Conservation (phyloP, 2,329 filamentous ascomycete species). For the Claviceps capensis region DNA sequence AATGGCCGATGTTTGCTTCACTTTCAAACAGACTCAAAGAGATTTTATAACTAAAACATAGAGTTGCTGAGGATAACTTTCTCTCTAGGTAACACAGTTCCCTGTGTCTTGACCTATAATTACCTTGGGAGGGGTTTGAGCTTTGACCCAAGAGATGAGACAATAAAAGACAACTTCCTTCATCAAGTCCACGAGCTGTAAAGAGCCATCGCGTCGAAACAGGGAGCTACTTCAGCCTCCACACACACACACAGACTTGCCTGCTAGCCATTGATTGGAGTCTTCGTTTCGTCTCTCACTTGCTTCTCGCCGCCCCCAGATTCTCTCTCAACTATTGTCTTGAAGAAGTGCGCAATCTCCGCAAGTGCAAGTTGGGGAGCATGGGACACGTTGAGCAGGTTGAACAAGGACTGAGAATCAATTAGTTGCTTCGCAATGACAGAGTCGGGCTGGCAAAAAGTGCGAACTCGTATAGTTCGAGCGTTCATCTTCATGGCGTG, state of each 20-base stretch:
- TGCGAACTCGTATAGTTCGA: slow-evolving; percentile 37
- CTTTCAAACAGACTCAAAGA: background rate
- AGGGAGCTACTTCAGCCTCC: background rate
- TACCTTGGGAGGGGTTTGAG: no score
- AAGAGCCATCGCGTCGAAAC: background rate
- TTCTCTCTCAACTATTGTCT: slow-evolving; percentile 35
- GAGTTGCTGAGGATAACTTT: background rate
- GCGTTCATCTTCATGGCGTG: slow-evolving; percentile 39
- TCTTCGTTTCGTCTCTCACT: background rate
- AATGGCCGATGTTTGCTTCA: background rate
- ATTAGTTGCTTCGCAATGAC: slow-evolving; percentile 44
- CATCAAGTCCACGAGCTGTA: background rate
- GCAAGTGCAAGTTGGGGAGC: slow-evolving; percentile 30
- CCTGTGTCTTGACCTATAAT: background rate
- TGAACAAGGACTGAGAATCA: slow-evolving; percentile 37
- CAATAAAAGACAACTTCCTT: no score
- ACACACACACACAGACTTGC: background rate
- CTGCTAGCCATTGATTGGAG: background rate
- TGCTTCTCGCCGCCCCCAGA: background rate
- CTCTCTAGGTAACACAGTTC: background rate
- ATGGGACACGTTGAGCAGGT: slow-evolving; percentile 32
- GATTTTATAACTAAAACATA: background rate
- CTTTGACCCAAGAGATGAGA: background rate
- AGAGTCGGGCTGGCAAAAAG: slow-evolving; percentile 43
- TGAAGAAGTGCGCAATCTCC: slow-evolving; percentile 41